Conservation (phyloP, 306 rosid genomes). For the Quercus rubra region DNA sequence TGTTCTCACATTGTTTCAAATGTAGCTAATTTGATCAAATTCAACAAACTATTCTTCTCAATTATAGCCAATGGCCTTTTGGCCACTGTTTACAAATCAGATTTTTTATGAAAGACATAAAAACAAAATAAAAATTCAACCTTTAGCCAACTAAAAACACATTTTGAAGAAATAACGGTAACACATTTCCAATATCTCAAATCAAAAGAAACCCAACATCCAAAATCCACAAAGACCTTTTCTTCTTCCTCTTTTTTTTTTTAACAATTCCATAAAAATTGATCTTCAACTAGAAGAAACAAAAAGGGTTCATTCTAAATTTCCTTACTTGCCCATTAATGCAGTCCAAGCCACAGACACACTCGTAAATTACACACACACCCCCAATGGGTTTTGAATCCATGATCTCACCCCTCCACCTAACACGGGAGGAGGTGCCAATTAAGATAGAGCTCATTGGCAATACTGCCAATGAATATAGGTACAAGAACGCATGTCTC, state of each 20-base stretch:
- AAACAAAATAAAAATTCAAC: background rate
- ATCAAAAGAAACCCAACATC: background rate
- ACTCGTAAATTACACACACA: background rate
- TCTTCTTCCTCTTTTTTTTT: background rate
- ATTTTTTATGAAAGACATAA: background rate
- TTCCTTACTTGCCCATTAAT: constrained; percentile 36
- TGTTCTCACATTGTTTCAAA: background rate
- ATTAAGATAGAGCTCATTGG: too few relatives aligned
- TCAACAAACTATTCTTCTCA: background rate
- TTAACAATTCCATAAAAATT: background rate
- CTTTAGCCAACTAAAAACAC: background rate
- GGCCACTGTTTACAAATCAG: too few relatives aligned
- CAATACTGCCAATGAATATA: too few relatives aligned
- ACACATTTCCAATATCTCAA: background rate
- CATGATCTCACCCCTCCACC: too few relatives aligned
- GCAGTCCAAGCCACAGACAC: constrained; percentile 79
- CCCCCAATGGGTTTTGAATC: too few relatives aligned
- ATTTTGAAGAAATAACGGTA: background rate
- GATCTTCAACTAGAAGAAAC: constrained; percentile 39
- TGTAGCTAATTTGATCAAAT: background rate
- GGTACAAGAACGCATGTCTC: too few relatives aligned
- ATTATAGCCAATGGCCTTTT: background rate
- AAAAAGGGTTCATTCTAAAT: constrained; percentile 40
- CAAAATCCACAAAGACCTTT: too few relatives aligned
- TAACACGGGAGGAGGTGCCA: too few relatives aligned